Evolutionary conservation across 2,329 filamentous ascomycete genomes (phyloP), one percentile per base, ranked within the genome.

Genomic region (Golovinomyces cichoracearum): DNA sequence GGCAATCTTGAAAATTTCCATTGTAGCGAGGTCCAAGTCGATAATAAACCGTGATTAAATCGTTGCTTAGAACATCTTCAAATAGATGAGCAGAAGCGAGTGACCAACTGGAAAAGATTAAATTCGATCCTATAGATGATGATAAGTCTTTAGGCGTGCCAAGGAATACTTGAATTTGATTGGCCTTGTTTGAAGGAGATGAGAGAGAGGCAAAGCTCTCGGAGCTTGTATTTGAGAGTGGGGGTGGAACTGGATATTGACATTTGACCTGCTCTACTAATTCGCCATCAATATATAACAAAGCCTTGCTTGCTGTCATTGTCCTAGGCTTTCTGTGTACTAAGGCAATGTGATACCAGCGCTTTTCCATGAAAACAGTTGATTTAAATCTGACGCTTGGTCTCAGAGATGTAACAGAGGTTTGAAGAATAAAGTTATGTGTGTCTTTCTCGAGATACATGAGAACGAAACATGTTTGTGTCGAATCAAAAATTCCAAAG

Each of bases 351-450:
- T 98, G 90, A 62, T 98, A 98, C 90, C 90, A 98, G 56, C 68
- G 71, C 49, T 76, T 73, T 53, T 81, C 71, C 56, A 77, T 68
- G 58, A 98, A 95, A 0, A 71, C 67, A 10, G 78, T 74, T 2
- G 80, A 80, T 61, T 90, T 93, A 69, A 98, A 98, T 49, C 90
- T 76, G 44, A 98, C 83, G 62, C 88, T 95, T 2, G 90, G 88
- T 50, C 81, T 76, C 48, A 76, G 71, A 7, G 85, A 85, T 48
- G 77, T 83, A 52, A 95, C 81, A 17, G 90, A 94, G 6, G 92
- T 95, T 64, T 98, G 90, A 5, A 98, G 68, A 55, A 98, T 98
- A 55, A 98, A 81, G 63, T 93, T 90, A 52, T 74, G 82, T 1
- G 84, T 93, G 61, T 94, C 86, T 59, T 80, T 85, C 61, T 98